Conservation (phyloP, 371 early-diverging fungal species). For the Funneliformis caledonium region DNA sequence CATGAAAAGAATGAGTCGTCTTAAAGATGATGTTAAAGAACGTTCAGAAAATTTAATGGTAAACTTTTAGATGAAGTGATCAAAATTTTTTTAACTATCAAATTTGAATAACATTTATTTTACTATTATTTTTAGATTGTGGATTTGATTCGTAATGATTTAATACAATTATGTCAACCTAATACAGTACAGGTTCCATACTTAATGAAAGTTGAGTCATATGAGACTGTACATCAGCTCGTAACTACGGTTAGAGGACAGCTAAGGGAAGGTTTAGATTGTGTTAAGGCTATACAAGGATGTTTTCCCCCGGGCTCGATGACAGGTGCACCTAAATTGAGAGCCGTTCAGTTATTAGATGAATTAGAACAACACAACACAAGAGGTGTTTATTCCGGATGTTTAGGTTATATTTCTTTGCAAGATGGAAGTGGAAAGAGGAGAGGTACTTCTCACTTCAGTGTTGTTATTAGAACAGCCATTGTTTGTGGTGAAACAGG, state of each 20-base stretch:
- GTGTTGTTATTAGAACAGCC: constrained; percentile 86
- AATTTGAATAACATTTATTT: background rate
- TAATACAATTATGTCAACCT: constrained; percentile 72
- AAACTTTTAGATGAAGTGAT: constrained; percentile 23
- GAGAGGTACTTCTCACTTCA: constrained; percentile 69
- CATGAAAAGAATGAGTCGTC: constrained; percentile 4
- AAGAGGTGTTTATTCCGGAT: constrained; percentile 93
- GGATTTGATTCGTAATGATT: constrained; percentile 94
- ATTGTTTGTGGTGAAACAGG: constrained; percentile 41
- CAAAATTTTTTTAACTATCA: background rate
- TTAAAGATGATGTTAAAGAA: constrained; percentile 77
- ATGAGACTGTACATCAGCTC: constrained; percentile 91
- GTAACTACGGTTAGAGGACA: constrained; percentile 84
- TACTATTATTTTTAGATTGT: constrained; percentile 73
- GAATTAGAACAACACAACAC: constrained; percentile 67
- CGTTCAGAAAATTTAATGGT: constrained; percentile 97
- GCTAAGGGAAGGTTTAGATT: constrained; percentile 61
- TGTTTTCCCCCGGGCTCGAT: constrained; percentile 96
- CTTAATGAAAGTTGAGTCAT: constrained; percentile 90
- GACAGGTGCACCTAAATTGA: constrained; percentile 96
- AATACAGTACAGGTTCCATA: constrained; percentile 78
- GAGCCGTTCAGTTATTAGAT: constrained; percentile 84
- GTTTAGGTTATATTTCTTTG: constrained; percentile 85
- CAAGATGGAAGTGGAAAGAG: constrained; percentile 16
- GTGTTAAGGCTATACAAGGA: constrained; percentile 73